Base-by-base conservation (phyloP, 371 early-diverging fungal genomes). In the Rhizopus arrhizus region DNA sequence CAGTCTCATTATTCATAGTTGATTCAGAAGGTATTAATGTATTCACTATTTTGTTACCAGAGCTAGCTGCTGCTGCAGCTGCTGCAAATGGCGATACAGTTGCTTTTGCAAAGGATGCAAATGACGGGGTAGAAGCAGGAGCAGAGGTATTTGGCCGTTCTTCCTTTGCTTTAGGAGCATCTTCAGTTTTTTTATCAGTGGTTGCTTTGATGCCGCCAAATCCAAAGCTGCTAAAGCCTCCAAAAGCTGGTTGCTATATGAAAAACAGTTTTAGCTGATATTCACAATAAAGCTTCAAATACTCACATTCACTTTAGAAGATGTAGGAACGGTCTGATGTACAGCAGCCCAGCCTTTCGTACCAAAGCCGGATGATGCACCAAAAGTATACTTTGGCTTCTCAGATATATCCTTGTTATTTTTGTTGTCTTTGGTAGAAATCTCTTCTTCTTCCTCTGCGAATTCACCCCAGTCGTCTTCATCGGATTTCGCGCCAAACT, bases 331-430 rank as follows among this genome's bases (percentile, higher is more conserved):
- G 11, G 72, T 69, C 56, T 64, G 61, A 48, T 69, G 67, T 41
- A 65, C 34, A 15, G 70, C 59, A 16, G 65, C 67, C 79, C 76
- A 79, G 9, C 69, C 74, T 56, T 76, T 75, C 16, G 68, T 72
- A 40, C 79, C 79, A 48, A 79, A 79, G 9, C 79, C 79, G 40
- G 79, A 79, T 45, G 79, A 68, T 31, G 74, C 56, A 40, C 79
- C 79, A 72, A 79, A 79, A 1, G 77, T 70, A 54, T 79, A 79
- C 51, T 79, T 79, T 34, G 72, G 68, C 45, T 72, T 66, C 12
- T 65, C 40, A 16, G 35, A 34, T 57, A 36, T 9, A 34, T 28
- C n/a, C 28, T 49, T 5, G 16, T 61, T 36, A 34, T 64, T 51
- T 28, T 56, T 52, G n/a, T 52, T 16, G 4, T 62, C 56, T 5